Percentiles rank a stretch among this genome's conserved stretches.
Conservation (phyloP, 768 basidiomycete species). For the Steccherinum ochraceum region DNA sequence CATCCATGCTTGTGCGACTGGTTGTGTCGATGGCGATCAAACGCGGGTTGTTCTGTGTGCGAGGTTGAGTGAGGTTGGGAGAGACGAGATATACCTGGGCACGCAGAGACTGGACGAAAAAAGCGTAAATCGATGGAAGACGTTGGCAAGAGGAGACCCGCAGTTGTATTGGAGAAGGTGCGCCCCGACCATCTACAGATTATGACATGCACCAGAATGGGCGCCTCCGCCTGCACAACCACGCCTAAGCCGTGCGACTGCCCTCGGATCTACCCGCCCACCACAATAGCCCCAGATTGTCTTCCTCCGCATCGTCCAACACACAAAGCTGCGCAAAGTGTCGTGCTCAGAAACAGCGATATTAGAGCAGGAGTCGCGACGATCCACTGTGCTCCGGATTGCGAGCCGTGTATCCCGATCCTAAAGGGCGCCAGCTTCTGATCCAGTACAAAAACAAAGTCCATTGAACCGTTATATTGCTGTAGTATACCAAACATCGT, state of each 20-base stretch:
- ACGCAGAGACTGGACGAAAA: not conserved
- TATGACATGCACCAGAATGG: slow-evolving; percentile 7
- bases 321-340: too few relatives aligned
- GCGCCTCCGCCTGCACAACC: slow-evolving; percentile 8
- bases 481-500: slow-evolving; percentile 7
- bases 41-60: not conserved
- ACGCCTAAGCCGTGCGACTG: slow-evolving; percentile 20
- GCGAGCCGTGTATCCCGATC: too few relatives aligned
- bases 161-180: not conserved
- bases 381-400: too few relatives aligned
- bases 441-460: not conserved
- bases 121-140: not conserved
- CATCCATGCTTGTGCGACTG: slow-evolving; percentile 50
- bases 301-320: too few relatives aligned
- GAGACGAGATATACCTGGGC: not conserved
- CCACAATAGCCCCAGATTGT: not conserved
- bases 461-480: slow-evolving; percentile 7
- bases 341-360: too few relatives aligned
- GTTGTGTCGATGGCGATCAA: slow-evolving; percentile 3
- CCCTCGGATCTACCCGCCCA: slow-evolving; percentile 18
- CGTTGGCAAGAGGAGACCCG: not conserved
- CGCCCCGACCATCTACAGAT: not conserved
- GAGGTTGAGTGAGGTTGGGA: not conserved
- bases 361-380: too few relatives aligned
- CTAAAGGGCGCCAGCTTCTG: too few relatives aligned